phyloP scores from a whole-genome alignment of 2,329 filamentous ascomycete species.

The Colletotrichum scovillei region DNA sequence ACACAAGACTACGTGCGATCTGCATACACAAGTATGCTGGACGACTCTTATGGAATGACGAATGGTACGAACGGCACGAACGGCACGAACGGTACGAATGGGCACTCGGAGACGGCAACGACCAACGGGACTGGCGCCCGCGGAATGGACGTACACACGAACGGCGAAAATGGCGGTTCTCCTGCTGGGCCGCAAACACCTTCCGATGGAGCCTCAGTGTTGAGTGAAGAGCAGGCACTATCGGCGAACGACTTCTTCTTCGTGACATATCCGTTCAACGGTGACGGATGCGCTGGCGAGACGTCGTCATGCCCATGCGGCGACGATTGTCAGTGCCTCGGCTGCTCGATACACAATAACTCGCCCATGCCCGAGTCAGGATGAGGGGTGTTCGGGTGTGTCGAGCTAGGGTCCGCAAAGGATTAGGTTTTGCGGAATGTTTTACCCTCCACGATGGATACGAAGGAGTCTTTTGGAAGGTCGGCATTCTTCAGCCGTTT shows the following conservation, averaged over 20 bases:
- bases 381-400: background rate
- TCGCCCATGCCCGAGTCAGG: slow-evolving; percentile 16
- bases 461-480: background rate
- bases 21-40: slow-evolving; percentile 55
- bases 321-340: slow-evolving; percentile 68
- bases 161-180: slow-evolving; percentile 39
- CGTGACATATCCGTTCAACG: slow-evolving; percentile 62
- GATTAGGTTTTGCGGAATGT: background rate
- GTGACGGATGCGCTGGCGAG: slow-evolving; percentile 60
- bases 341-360: slow-evolving; percentile 64
- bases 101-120: slow-evolving; percentile 17
- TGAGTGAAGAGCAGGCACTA: slow-evolving; percentile 62
- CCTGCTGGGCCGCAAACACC: slow-evolving; percentile 57
- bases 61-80: slow-evolving; percentile 41
- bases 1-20: slow-evolving; percentile 66
- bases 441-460: background rate
- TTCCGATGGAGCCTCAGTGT: slow-evolving; percentile 56
- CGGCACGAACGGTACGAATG: slow-evolving; percentile 35
- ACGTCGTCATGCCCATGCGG: slow-evolving; percentile 66
- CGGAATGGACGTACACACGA: slow-evolving; percentile 1
- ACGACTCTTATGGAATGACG: slow-evolving; percentile 44
- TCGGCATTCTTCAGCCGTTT: slow-evolving; percentile 11
- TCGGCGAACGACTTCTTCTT: slow-evolving; percentile 69
- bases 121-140: slow-evolving; percentile 23
- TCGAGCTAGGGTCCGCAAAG: background rate